Evolutionary conservation across 352 stramenopile species (phyloP).

Genomic region (Phytophthora nicotianae): DNA sequence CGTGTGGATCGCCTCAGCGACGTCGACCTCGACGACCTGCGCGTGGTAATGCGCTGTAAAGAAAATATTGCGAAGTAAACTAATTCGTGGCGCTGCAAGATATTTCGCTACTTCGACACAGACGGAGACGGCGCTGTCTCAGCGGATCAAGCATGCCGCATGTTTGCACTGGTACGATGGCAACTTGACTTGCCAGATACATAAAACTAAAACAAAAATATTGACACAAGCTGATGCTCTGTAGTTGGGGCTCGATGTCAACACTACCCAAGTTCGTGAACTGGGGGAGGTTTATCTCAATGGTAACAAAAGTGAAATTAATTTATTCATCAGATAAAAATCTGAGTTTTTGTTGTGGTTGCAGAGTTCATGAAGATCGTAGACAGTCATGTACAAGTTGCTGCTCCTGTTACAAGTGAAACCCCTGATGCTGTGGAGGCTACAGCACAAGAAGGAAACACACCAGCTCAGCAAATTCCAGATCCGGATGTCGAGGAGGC

Average conservation of each 20-base stretch:
- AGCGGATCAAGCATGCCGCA: constrained; percentile 59
- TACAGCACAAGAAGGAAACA: constrained; percentile 4
- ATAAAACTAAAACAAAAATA: not conserved
- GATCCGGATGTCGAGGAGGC: constrained; percentile 23
- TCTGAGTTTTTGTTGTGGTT: not conserved
- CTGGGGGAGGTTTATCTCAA: constrained; percentile 70
- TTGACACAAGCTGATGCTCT: not conserved
- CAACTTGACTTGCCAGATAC: no score
- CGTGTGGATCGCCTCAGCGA: constrained; percentile 55
- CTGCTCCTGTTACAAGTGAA: constrained; percentile 7
- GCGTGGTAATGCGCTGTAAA: constrained; percentile 33
- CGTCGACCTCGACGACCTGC: constrained; percentile 56
- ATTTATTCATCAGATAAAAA: no score
- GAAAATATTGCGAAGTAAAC: not conserved
- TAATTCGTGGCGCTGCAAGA: constrained; percentile 29
- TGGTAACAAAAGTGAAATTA: no score
- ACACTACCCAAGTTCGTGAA: constrained; percentile 50
- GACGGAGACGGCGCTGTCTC: constrained; percentile 64
- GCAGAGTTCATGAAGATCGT: constrained; percentile 80
- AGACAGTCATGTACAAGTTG: constrained; percentile 49
- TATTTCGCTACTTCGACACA: constrained; percentile 81
- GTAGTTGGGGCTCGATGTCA: constrained; percentile 65
- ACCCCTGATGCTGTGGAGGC: constrained; percentile 1
- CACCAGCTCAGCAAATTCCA: not conserved
- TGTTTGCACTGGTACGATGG: constrained; percentile 58